Evolutionary conservation across 2,329 filamentous ascomycete species (phyloP), one percentile per base, ranked within the genome.

Genomic region (Cladophialophora immunda): DNA sequence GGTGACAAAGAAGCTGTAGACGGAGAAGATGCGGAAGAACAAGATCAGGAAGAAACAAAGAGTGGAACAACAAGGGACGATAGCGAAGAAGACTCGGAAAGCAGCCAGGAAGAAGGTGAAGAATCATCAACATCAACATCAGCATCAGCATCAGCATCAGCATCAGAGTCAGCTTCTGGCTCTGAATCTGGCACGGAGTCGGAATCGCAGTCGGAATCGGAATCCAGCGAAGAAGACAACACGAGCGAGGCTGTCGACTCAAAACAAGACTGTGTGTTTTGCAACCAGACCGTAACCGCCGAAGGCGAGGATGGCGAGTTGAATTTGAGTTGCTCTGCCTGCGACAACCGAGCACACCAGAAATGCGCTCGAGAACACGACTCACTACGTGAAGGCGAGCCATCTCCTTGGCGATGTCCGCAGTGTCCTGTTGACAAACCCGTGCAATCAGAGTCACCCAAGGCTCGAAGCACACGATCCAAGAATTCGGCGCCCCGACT

Each of bases 311-410:
- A 92, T 1, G 89, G 87, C 70, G 91, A 92, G 71, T 84, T 90
- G 66, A 93, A 90, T 77, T 82, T 97, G 67, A 82, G 89, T 60
- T 97, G 94, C 78, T 84, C 83, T 67, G 85, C 88, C 70, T 98
- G 94, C 79, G 89, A 89, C 71, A 91, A 94, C 76, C 91, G 93
- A 79, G 94, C 93, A 75, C 94, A 98, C 83, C 89, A 91, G 78
- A 91, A 95, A 85, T 97, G 94, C 81, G 94, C 93, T 66, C 89
- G 90, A 76, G 87, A 91, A 76, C 87, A 88, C 76, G 86, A 86
- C 66, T 87, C 87, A 70, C 81, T 92, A 73, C 82, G 81, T 73
- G 80, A 84, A 70, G 73, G 74, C 36, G 72, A 68, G 17, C 59
- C 61, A 52, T 62, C 73, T 22, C 55, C 71, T 29, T 76, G 75